Conservation (phyloP, 2,329 filamentous ascomycete genomes). For the Fusarium sp. region DNA sequence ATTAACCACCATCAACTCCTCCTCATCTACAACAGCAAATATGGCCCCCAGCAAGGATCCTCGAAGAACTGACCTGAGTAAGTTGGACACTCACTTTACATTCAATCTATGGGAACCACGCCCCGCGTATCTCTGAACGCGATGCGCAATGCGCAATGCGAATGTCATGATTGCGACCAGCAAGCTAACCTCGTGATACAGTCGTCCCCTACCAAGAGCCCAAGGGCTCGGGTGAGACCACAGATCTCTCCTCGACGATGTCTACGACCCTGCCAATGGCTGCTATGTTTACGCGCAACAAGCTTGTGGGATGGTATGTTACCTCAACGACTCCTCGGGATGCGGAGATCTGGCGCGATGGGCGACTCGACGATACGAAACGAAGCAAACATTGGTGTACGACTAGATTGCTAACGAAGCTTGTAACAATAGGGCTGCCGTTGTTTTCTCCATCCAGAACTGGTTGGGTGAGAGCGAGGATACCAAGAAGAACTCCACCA, state of each 20-base stretch:
- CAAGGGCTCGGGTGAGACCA: constrained; percentile 71
- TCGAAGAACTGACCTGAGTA: constrained; percentile 62
- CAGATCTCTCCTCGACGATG: constrained; percentile 80
- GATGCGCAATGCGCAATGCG: constrained; percentile 9
- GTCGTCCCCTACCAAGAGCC: constrained; percentile 92
- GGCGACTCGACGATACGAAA: constrained; percentile 1
- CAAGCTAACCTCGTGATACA: constrained; percentile 57
- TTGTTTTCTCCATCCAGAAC: constrained; percentile 81
- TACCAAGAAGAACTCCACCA: constrained; percentile 73
- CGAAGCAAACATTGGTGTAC: not conserved
- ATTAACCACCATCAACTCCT: constrained; percentile 27
- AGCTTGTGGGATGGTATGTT: constrained; percentile 78
- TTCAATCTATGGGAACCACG: not conserved
- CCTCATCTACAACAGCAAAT: constrained; percentile 29
- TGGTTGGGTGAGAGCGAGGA: constrained; percentile 84
- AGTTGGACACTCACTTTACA: constrained; percentile 26
- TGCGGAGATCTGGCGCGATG: constrained; percentile 14
- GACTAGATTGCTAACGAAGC: constrained; percentile 17
- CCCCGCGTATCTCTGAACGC: not conserved
- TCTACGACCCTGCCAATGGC: constrained; percentile 92
- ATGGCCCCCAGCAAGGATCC: constrained; percentile 63
- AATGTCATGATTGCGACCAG: constrained; percentile 18
- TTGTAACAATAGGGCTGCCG: constrained; percentile 72
- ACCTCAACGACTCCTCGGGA: not conserved
- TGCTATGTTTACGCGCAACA: constrained; percentile 83